Base-by-base conservation (phyloP, 208 protist species). In the Vickermania spadyakhi region DNA sequence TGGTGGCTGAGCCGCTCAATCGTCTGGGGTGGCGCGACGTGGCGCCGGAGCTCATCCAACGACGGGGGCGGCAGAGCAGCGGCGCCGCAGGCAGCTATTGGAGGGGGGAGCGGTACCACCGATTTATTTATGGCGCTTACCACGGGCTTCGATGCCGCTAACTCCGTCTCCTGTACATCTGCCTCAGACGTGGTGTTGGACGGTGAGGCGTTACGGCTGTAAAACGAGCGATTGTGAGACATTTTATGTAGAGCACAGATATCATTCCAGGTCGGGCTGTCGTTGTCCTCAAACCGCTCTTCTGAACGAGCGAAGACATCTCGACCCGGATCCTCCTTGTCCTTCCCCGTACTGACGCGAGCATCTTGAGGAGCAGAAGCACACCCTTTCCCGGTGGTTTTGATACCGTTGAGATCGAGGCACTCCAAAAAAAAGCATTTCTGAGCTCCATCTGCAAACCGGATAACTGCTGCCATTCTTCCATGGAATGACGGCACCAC, bases 391-490 rank as follows among this genome's bases (percentile, higher is more conserved):
- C n/a, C 28, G 2, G 25, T 25, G 55, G 64, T 27, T 30, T 30
- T 28, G n/a, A 54, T 64, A 22, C 56, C 29, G 1, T 45, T 62
- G 7, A 83, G 21, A 30, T 65, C 66, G 13, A 94, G 67, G 57
- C 88, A 95, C 36, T 89, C 75, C 1, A 61, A 68, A 55, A 92
- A 83, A 64, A 95, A 95, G 11, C 85, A 49, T 57, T 92, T 92
- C 5, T 62, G 27, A 2, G 74, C 81, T 26, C 81, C 82, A 65
- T 95, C 89, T 2, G 85, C 85, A 60, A 95, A 95, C 57, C 72
- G 60, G 31, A 95, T 67, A 63, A 91, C 85, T 29, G 92, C 81
- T 25, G 89, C 89, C 11, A 73, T 66, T 60, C 85, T 89, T 18
- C 81, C 85, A 22, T 91, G 75, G 62, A 91, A 91, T 3, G 75